Base-by-base conservation (phyloP, 352 stramenopile species). In the Thalassiosira allenii region DNA sequence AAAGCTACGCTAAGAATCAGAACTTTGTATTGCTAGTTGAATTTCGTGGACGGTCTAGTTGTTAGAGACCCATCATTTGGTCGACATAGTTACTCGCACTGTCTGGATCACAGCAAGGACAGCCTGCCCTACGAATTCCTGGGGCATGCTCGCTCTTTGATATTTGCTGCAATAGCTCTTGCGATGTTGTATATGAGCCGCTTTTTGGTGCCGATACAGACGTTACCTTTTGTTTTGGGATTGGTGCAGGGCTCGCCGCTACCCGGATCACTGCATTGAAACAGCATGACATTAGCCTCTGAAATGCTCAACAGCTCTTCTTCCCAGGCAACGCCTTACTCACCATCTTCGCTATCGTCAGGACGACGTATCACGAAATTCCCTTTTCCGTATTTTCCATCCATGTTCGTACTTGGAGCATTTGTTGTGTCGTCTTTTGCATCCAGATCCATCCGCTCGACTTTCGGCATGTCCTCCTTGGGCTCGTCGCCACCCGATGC, bases 31-130 rank as follows among this genome's bases (percentile, higher is more conserved):
- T n/a, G n/a, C n/a, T n/a, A n/a, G n/a, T n/a, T n/a, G n/a, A n/a
- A n/a, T n/a, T n/a, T n/a, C n/a, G n/a, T n/a, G n/a, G n/a, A n/a
- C n/a, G n/a, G n/a, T n/a, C 40, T 17, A 37, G 37, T 54, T 59
- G 8, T 76, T 70, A 89, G 17, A 80, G 63, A 20, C 62, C 47
- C 65, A 91, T 81, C 79, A 94, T 90, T 22, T 80, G 81, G 71
- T 92, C 85, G 6, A 68, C 70, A 54, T 91, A 63, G 63, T 82
- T 90, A 22, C 25, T 75, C 27, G 80, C 72, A 76, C 90, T 83
- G 53, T 92, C 83, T 27, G 87, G 89, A 81, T 92, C 83, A 58
- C 89, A 94, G 62, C 89, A 93, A n/a, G 89, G 87, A 81, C 87
- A 94, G 17, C 81, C 89, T 32, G 79, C 25, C 58, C 75, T 65